phyloP scores from a whole-genome alignment of 2,329 filamentous ascomycete genomes.

The Pseudogymnoascus sp. region DNA sequence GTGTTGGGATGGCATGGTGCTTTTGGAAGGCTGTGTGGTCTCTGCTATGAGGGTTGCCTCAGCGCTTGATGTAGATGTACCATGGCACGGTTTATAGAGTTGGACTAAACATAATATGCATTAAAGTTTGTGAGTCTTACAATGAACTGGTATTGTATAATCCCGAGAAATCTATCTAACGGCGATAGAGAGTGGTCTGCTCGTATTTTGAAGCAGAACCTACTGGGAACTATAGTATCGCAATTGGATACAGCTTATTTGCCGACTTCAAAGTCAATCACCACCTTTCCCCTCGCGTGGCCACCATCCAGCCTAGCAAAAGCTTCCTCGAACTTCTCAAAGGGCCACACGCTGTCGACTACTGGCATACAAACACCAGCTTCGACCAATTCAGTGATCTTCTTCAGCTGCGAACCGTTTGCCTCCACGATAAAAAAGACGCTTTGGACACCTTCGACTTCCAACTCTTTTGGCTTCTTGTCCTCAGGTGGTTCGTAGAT shows the following conservation, averaged over 20 bases:
- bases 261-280: slow-evolving; percentile 25
- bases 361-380: slow-evolving; percentile 27
- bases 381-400: slow-evolving; percentile 33
- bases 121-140: neutral
- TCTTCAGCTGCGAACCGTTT: slow-evolving; percentile 28
- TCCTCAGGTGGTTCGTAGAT: slow-evolving; percentile 31
- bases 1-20: slow-evolving; percentile 58
- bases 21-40: slow-evolving; percentile 51
- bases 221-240: neutral
- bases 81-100: slow-evolving; percentile 23
- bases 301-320: slow-evolving; percentile 32
- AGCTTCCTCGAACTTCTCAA: slow-evolving; percentile 33
- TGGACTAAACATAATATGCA: slow-evolving; percentile 1
- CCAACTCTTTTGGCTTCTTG: slow-evolving; percentile 24
- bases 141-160: neutral
- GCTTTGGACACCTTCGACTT: slow-evolving; percentile 25
- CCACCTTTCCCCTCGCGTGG: slow-evolving; percentile 35
- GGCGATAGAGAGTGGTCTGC: neutral
- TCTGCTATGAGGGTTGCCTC: slow-evolving; percentile 48
- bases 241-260: slow-evolving; percentile 4
- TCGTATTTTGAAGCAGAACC: neutral
- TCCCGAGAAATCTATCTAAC: neutral
- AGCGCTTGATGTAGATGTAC: slow-evolving; percentile 40
- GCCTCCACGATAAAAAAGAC: slow-evolving; percentile 36
- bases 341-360: slow-evolving; percentile 34